A percentile compares a stretch with the other conserved stretches of the same genome.
phyloP scores from a whole-genome alignment of 225 moss, liverwort and hornwort genomes.

The Ulota crispa region DNA sequence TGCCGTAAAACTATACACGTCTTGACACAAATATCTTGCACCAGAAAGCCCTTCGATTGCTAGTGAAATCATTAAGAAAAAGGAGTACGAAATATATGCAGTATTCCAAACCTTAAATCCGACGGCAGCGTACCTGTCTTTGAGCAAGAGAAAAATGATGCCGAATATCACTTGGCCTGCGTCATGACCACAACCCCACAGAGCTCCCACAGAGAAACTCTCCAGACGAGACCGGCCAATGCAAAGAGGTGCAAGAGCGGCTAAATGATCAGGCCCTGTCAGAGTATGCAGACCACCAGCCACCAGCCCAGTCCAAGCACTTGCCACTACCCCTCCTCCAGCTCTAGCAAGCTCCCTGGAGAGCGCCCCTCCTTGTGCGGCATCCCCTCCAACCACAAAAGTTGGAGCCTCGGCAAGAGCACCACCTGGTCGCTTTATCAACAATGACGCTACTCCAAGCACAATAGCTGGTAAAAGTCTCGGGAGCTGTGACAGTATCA shows the following conservation, averaged over 20 bases:
- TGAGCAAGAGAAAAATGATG: constrained; percentile 78
- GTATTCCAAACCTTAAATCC: not conserved
- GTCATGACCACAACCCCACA: constrained; percentile 97
- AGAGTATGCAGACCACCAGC: constrained; percentile 87
- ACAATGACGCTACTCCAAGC: constrained; percentile 52
- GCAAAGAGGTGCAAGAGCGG: constrained; percentile 88
- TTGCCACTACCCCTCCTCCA: constrained; percentile 65
- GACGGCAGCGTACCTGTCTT: constrained; percentile 58
- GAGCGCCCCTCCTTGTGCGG: constrained; percentile 37
- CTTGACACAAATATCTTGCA: not conserved
- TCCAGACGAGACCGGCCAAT: constrained; percentile 81
- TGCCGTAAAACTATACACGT: not conserved
- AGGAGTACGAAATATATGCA: not conserved
- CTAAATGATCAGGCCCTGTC: constrained; percentile 92
- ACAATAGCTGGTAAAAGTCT: constrained; percentile 49
- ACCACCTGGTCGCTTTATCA: constrained; percentile 43
- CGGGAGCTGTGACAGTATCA: constrained; percentile 31
- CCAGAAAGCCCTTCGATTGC: not conserved
- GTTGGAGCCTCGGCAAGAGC: constrained; percentile 58
- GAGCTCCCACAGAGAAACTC: constrained; percentile 84
- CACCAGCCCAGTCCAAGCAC: constrained; percentile 88
- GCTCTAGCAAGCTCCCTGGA: constrained; percentile 50
- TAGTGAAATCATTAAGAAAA: not conserved
- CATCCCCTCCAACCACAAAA: constrained; percentile 57
- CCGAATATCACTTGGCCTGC: constrained; percentile 93